phyloP scores from a whole-genome alignment of 257 asterid genomes.

The Euphrasia confusa region DNA sequence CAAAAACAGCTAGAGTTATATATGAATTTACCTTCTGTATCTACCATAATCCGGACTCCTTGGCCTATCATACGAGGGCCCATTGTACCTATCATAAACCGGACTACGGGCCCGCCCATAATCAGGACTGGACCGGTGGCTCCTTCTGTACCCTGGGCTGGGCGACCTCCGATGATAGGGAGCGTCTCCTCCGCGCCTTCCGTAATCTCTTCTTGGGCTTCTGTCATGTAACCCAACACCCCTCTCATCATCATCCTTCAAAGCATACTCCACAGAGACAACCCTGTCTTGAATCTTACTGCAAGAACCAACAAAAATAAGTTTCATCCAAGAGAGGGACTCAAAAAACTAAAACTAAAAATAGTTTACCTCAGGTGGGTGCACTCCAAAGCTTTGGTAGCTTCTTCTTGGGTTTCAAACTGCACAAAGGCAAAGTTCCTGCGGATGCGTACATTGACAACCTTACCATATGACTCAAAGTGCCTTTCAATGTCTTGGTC shows the following conservation, averaged over 20 bases:
- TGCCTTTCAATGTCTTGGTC: conserved; percentile 74
- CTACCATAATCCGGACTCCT: conserved; percentile 73
- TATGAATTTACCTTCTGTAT: conserved; percentile 45
- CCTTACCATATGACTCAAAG: conserved; percentile 83
- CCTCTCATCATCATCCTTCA: conserved; percentile 82
- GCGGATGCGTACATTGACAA: conserved; percentile 62
- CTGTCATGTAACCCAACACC: conserved; percentile 45
- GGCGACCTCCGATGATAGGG: conserved; percentile 48
- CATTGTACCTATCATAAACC: conserved; percentile 54
- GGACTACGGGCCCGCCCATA: conserved; percentile 69
- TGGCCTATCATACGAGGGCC: conserved; percentile 49
- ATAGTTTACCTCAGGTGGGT: conserved; percentile 74
- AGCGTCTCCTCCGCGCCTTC: conserved; percentile 56
- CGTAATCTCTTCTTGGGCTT: conserved; percentile 63
- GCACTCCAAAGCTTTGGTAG: conserved; percentile 85
- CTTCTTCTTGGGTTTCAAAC: conserved; percentile 85
- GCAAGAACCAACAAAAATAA: conserved; percentile 24
- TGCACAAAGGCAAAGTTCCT: conserved; percentile 89
- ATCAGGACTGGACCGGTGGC: conserved; percentile 72
- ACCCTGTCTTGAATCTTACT: conserved; percentile 85
- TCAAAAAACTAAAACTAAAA: neutral
- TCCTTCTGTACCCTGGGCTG: conserved; percentile 51
- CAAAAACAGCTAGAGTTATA: neutral
- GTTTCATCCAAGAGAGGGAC: conserved; percentile 6
- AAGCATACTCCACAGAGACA: conserved; percentile 89